Evolutionary conservation across 768 basidiomycete species (phyloP).

Genomic region (Xerocomus potaroensis): DNA sequence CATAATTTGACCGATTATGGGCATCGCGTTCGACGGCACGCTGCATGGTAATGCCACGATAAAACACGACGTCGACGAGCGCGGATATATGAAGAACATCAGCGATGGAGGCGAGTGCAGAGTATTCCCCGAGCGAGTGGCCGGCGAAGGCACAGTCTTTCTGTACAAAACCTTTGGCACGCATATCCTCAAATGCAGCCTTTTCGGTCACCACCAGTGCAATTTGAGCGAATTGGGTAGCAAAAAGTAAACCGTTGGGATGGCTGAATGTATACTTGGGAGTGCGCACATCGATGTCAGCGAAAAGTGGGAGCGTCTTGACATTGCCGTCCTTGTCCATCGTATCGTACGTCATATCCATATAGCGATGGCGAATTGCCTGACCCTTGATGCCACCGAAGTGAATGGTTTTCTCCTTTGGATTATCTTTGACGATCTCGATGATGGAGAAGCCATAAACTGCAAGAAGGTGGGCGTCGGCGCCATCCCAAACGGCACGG

Average conservation of each 20-base stretch:
- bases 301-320: slow-evolving; percentile 93
- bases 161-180: slow-evolving; percentile 92
- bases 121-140: slow-evolving; percentile 98
- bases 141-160: slow-evolving; percentile 92
- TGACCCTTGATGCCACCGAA: slow-evolving; percentile 99
- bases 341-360: slow-evolving; percentile 98
- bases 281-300: slow-evolving; percentile 91
- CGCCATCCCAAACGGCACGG: slow-evolving; percentile 95
- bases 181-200: slow-evolving; percentile 98
- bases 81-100: slow-evolving; percentile 94
- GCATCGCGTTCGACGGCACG: slow-evolving; percentile 96
- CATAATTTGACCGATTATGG: slow-evolving; percentile 91
- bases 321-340: slow-evolving; percentile 95
- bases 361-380: slow-evolving; percentile 97
- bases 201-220: slow-evolving; percentile 98
- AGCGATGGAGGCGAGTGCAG: slow-evolving; percentile 95
- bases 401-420: slow-evolving; percentile 96
- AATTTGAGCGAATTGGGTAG: slow-evolving; percentile 98
- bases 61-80: slow-evolving; percentile 97
- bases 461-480: slow-evolving; percentile 87
- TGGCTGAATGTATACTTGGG: slow-evolving; percentile 99
- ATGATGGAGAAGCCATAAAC: slow-evolving; percentile 99
- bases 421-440: slow-evolving; percentile 98
- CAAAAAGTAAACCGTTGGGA: slow-evolving; percentile 90
- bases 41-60: slow-evolving; percentile 99